phyloP scores from a whole-genome alignment of 331 rosid species.

The Quercus tomentella region DNA sequence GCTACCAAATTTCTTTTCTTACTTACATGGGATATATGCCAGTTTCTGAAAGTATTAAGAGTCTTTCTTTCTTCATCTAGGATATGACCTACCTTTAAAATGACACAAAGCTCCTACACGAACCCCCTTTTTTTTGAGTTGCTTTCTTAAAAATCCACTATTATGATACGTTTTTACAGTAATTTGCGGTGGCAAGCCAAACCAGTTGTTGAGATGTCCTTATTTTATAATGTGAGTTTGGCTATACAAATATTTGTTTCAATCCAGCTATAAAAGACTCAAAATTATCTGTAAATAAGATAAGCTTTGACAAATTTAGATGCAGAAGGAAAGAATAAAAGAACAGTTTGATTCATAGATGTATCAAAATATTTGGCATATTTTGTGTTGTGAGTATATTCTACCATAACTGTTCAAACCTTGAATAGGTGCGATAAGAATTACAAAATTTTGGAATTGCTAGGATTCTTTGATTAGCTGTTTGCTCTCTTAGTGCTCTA shows the following conservation, averaged over 20 bases:
- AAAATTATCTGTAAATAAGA: not conserved
- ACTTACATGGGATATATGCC: no score
- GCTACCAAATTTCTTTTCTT: no score
- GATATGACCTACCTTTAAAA: no score
- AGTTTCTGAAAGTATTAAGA: no score
- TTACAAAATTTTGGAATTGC: not conserved
- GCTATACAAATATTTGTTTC: not conserved
- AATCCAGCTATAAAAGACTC: not conserved
- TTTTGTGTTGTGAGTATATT: not conserved
- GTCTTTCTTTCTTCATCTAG: no score
- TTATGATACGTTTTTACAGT: not conserved
- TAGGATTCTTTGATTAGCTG: not conserved
- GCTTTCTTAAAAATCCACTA: not conserved
- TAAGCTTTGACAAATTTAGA: not conserved
- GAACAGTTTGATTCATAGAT: not conserved
- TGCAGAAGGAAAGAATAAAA: not conserved
- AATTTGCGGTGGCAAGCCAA: not conserved
- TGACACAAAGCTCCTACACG: no score
- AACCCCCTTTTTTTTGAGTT: no score
- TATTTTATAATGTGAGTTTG: not conserved
- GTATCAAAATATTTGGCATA: not conserved
- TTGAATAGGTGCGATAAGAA: not conserved
- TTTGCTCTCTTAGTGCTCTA: constrained; percentile 1
- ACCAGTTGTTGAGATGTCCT: not conserved
- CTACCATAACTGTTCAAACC: not conserved